Base-by-base conservation (phyloP, 257 asterid genomes). In the Perilla frutescens region DNA sequence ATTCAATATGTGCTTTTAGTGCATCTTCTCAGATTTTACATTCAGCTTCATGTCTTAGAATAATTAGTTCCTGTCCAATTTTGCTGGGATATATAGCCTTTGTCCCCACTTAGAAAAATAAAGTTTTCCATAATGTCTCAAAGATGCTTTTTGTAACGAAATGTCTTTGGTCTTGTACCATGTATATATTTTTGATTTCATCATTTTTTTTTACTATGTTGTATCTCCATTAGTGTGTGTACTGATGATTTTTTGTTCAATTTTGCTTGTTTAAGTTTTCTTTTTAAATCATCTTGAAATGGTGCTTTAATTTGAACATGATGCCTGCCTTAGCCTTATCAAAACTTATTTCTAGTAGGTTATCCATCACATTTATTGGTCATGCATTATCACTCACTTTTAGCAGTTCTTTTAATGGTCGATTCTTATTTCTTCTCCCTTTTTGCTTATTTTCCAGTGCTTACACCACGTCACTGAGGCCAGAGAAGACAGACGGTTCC, bases 381-480 rank as follows among this genome's bases (percentile, higher is more conserved):
- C 71, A 72, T 73, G 59, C 69, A 59, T 59, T 34, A 31, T 20
- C 26, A 20, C 26, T 20, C 49, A 54, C 26, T 7, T n/a, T 31
- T 15, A 60, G 41, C 40, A 61, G 71, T 51, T 44, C 60, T 69
- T 69, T 63, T 8, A 75, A 40, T 72, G n/a, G 5, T 13, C 26
- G 41, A 61, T 62, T 29, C 81, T 86, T 69, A 63, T 72, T 61
- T 40, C 5, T 70, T 81, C 53, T 55, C 68, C 50, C 68, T 60
- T 74, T 64, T 59, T 75, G 66, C 78, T 78, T 40, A 44, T 37
- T 68, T 80, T 32, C 70, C 88, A 86, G 90, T 86, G 83, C 88
- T 83, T 79, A 81, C 87, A 53, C 90, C 90, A 55, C 78, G 74
- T 71, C 83, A 76, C 73, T 83, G 82, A 81, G 81, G 49, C 68